Evolutionary conservation across 805 yeast species (phyloP).

Genomic region (Schwanniomyces sp.): DNA sequence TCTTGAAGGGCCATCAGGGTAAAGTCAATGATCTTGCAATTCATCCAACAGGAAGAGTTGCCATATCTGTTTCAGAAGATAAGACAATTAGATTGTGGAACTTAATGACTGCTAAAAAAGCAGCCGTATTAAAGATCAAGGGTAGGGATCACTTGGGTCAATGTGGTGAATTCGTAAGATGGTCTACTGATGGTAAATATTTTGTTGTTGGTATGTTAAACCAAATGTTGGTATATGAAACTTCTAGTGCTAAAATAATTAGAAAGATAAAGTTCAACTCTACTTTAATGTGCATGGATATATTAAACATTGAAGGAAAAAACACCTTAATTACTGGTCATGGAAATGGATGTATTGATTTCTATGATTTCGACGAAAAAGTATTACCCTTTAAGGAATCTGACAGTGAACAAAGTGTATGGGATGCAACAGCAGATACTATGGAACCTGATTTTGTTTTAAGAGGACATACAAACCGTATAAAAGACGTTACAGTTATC

Average conservation of each 20-base stretch:
- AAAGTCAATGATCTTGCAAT: conserved; percentile 81
- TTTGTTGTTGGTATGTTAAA: conserved; percentile 75
- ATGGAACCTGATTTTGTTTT: conserved; percentile 55
- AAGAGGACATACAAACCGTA: conserved; percentile 81
- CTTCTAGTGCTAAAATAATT: conserved; percentile 59
- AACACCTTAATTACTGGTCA: conserved; percentile 69
- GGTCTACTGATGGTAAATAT: conserved; percentile 66
- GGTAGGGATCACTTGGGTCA: conserved; percentile 68
- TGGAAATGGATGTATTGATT: conserved; percentile 67
- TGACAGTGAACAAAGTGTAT: conserved; percentile 22
- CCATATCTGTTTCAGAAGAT: conserved; percentile 86
- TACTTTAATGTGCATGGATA: conserved; percentile 69
- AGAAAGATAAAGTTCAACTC: conserved; percentile 51
- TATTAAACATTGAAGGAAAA: conserved; percentile 41
- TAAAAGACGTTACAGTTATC: conserved; percentile 71
- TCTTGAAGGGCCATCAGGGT: conserved; percentile 86
- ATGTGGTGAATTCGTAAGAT: conserved; percentile 61
- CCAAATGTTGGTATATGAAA: conserved; percentile 63
- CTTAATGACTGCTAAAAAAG: conserved; percentile 93
- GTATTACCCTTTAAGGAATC: conserved; percentile 8
- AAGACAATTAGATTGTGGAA: conserved; percentile 89
- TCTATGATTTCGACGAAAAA: conserved; percentile 45
- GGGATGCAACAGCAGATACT: conserved; percentile 20
- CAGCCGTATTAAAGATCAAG: conserved; percentile 74
- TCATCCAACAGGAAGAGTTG: conserved; percentile 88